Evolutionary conservation across 2,329 filamentous ascomycete genomes (phyloP).

Genomic region (Colletotrichum sp.): DNA sequence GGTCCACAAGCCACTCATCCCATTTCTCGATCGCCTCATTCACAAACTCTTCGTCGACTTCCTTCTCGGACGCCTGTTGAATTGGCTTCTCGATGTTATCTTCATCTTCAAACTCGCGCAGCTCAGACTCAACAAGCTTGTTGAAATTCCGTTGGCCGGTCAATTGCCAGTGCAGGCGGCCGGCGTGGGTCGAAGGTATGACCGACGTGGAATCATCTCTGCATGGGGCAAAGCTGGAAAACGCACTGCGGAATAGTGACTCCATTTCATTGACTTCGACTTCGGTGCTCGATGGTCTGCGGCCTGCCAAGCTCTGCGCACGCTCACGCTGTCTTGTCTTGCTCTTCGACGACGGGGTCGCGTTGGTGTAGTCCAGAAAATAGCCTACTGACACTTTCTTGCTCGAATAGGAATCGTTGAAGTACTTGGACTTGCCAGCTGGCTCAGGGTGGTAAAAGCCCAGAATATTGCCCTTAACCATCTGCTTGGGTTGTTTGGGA

Average conservation of each 20-base stretch:
- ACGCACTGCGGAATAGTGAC: slow-evolving; percentile 75
- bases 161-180: slow-evolving; percentile 79
- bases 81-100: slow-evolving; percentile 35
- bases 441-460: slow-evolving; percentile 61
- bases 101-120: slow-evolving; percentile 45
- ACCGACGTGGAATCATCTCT: slow-evolving; percentile 76
- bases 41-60: slow-evolving; percentile 55
- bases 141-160: slow-evolving; percentile 70
- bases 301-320: slow-evolving; percentile 69
- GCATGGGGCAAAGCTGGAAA: slow-evolving; percentile 80
- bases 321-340: slow-evolving; percentile 74
- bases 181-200: slow-evolving; percentile 70
- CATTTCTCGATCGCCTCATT: slow-evolving; percentile 62
- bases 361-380: slow-evolving; percentile 74
- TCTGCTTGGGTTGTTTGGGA: slow-evolving; percentile 74
- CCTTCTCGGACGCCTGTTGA: slow-evolving; percentile 30
- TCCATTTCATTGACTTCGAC: slow-evolving; percentile 73
- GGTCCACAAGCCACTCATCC: slow-evolving; percentile 64
- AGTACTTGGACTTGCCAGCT: slow-evolving; percentile 59
- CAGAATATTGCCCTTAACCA: slow-evolving; percentile 65
- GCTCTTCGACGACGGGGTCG: slow-evolving; percentile 58
- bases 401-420: slow-evolving; percentile 67
- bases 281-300: slow-evolving; percentile 60
- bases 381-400: slow-evolving; percentile 70
- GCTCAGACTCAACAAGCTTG: slow-evolving; percentile 63